Evolutionary conservation across 2,329 filamentous ascomycete genomes (phyloP), one percentile per base, ranked within the genome.

Genomic region (Exutisphaerella laricina): DNA sequence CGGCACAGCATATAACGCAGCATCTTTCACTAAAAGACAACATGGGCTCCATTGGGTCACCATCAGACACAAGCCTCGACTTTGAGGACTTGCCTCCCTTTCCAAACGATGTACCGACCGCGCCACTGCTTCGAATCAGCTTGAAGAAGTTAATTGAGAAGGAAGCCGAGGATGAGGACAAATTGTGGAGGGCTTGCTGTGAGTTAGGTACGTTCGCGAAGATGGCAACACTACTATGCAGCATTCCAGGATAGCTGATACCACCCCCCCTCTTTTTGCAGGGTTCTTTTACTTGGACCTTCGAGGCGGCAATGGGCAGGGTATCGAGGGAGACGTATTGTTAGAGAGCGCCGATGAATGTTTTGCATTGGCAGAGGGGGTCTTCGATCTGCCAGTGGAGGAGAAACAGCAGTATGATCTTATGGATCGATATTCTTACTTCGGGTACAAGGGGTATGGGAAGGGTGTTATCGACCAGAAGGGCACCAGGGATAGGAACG

Each of bases 201-300:
- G 67, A 75, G 3, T 61, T 78, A 1, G 75, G 75, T 1, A n/a
- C n/a, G n/a, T n/a, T n/a, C n/a, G n/a, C n/a, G n/a, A n/a, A n/a
- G n/a, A n/a, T n/a, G n/a, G n/a, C n/a, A n/a, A n/a, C n/a, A n/a
- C n/a, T n/a, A n/a, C n/a, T n/a, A n/a, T n/a, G n/a, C n/a, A n/a
- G n/a, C n/a, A n/a, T n/a, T n/a, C n/a, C n/a, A n/a, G n/a, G n/a
- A n/a, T n/a, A n/a, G n/a, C n/a, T n/a, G n/a, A n/a, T n/a, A n/a
- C n/a, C n/a, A n/a, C n/a, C n/a, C n/a, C n/a, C n/a, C n/a, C n/a
- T n/a, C n/a, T n/a, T n/a, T n/a, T n/a, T n/a, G n/a, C n/a, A n/a
- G n/a, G n/a, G n/a, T 78, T 79, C 61, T 78, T 78, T 62, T 78
- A 78, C 49, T 64, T 79, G 5, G 71, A 78, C 49, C 58, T 78